phyloP scores from a whole-genome alignment of 1,284 basidiomycete species.

The Rhodotorula sp. region DNA sequence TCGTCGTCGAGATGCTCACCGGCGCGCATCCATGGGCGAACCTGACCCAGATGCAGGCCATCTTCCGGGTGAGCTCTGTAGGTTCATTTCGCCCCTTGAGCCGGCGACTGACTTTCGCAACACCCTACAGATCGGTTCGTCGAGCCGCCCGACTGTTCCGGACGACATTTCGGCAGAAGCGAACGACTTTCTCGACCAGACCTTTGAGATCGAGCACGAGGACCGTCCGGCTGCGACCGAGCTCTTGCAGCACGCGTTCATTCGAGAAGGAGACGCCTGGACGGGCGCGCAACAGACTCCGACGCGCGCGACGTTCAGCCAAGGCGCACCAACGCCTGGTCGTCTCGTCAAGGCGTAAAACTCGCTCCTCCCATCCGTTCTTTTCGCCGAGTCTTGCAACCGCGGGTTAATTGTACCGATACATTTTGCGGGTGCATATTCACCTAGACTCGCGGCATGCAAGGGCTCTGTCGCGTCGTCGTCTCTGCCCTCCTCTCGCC shows the following conservation, averaged over 20 bases:
- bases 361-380: neutral
- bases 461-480: too few relatives aligned
- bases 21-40: constrained; percentile 97
- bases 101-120: neutral
- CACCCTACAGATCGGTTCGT: constrained; percentile 72
- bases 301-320: constrained; percentile 37
- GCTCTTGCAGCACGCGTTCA: constrained; percentile 67
- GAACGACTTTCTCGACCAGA: constrained; percentile 75
- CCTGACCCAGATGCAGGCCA: constrained; percentile 98
- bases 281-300: constrained; percentile 36
- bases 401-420: neutral
- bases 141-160: constrained; percentile 77
- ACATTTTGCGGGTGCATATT: too few relatives aligned
- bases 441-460: too few relatives aligned
- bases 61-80: constrained; percentile 80
- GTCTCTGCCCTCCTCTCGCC: too few relatives aligned
- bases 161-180: constrained; percentile 83
- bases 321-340: neutral
- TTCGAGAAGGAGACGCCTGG: constrained; percentile 17
- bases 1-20: constrained; percentile 98
- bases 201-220: constrained; percentile 80
- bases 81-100: neutral
- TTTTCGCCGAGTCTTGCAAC: neutral
- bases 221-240: constrained; percentile 76
- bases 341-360: neutral